Evolutionary conservation across 208 protist genomes (phyloP).

Genomic region (Wallacemonas rigidus): DNA sequence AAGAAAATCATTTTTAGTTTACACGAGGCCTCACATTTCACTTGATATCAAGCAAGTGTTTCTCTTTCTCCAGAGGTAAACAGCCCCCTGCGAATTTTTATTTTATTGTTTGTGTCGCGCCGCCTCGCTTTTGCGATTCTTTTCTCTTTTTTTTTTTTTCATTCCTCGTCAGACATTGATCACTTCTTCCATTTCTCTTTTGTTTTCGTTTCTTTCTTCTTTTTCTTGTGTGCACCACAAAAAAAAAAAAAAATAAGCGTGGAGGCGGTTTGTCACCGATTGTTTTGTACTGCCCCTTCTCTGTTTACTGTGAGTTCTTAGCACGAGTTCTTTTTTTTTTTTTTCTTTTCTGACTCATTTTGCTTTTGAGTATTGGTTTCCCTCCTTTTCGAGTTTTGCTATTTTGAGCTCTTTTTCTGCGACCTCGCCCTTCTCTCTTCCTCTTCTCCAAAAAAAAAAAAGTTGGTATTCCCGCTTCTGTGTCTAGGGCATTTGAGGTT

Average conservation of each 20-base stretch:
- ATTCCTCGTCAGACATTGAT: not conserved
- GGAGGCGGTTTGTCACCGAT: not conserved
- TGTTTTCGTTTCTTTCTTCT: conserved; percentile 8
- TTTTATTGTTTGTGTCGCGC: too few relatives aligned
- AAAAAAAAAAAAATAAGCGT: too few relatives aligned
- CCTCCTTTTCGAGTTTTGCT: not conserved
- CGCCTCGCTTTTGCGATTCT: too few relatives aligned
- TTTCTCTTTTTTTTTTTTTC: too few relatives aligned
- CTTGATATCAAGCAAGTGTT: too few relatives aligned
- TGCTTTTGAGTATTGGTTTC: not conserved
- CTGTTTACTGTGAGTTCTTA: not conserved
- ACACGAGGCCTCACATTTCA: too few relatives aligned
- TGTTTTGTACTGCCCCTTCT: conserved; percentile 9
- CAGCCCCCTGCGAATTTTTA: too few relatives aligned
- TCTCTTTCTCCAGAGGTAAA: too few relatives aligned
- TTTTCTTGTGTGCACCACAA: not conserved
- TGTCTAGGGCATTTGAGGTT: too few relatives aligned
- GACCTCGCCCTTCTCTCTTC: not conserved
- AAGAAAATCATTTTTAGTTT: too few relatives aligned
- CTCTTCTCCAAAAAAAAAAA: not conserved
- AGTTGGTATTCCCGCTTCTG: too few relatives aligned
- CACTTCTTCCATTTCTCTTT: conserved; percentile 6
- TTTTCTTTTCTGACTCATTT: not conserved
- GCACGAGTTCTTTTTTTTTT: conserved; percentile 11
- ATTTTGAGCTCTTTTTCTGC: not conserved